Percentiles rank a stretch among this genome's conserved stretches.
Evolutionary conservation across 202 grass and related monocot genomes (phyloP).

Genomic region (Sporobolus alterniflorus): DNA sequence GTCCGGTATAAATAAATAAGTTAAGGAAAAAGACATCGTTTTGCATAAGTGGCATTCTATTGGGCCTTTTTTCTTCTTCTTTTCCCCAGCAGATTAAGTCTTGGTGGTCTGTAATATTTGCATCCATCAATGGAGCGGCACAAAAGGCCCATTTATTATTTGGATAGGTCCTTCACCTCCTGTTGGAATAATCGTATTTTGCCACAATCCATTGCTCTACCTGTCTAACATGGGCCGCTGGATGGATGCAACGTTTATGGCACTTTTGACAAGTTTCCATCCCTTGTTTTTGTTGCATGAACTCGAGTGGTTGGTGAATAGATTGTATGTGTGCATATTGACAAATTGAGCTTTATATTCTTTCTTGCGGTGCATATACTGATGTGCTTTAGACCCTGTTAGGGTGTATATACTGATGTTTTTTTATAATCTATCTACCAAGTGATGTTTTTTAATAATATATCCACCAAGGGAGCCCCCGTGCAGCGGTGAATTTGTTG

Average conservation of each 20-base stretch:
- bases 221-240: not conserved
- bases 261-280: slow-evolving; percentile 5
- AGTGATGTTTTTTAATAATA: too few relatives aligned
- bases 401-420: not conserved
- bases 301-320: slow-evolving; percentile 9
- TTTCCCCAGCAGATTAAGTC: not conserved
- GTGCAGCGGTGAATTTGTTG: too few relatives aligned
- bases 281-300: not conserved
- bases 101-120: not conserved
- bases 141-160: slow-evolving; percentile 2
- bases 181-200: not conserved
- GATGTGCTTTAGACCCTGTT: not conserved
- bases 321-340: not conserved
- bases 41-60: too few relatives aligned
- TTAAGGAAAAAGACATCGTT: too few relatives aligned
- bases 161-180: not conserved
- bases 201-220: not conserved
- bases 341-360: slow-evolving; percentile 1
- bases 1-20: not conserved
- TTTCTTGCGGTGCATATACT: not conserved
- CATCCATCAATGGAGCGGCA: not conserved
- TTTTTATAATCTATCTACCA: not conserved
- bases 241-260: not conserved
- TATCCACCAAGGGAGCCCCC: too few relatives aligned
- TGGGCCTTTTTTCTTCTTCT: not conserved